Percentiles rank a stretch among this genome's conserved stretches.
These are phyloP conservation scores for Trichoderma orchidacearum DNA, from an alignment of 495 filamentous ascomycete species.

Conservation along the genomic window DNA sequence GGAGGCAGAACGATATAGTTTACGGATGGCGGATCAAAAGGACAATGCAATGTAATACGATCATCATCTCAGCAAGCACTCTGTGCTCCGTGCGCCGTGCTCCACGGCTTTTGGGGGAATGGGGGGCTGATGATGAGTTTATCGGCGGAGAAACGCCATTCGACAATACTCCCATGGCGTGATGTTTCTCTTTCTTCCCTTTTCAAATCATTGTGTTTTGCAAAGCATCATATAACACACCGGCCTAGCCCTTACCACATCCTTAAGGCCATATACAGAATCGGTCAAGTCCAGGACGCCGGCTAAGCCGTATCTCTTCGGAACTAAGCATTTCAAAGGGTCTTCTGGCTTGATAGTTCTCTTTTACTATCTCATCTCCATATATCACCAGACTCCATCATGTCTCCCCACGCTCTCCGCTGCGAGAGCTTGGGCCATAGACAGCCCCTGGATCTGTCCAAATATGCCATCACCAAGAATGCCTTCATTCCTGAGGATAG, in stretches of 20 bases:
- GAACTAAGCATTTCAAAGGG: too few relatives aligned
- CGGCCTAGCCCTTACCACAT: too few relatives aligned
- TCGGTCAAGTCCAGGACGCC: too few relatives aligned
- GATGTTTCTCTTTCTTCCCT: not conserved
- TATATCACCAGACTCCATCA: not conserved
- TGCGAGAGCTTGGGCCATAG: not conserved
- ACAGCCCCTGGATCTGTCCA: not conserved
- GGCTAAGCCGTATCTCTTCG: too few relatives aligned
- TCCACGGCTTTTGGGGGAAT: too few relatives aligned
- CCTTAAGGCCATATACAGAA: too few relatives aligned
- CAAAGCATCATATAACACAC: not conserved
- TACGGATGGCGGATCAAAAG: not conserved
- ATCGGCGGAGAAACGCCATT: not conserved
- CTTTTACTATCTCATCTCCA: not conserved
- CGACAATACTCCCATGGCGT: not conserved
- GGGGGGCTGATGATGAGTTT: not conserved
- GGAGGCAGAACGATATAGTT: not conserved
- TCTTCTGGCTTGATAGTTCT: too few relatives aligned
- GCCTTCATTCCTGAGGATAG: not conserved
- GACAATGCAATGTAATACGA: not conserved
- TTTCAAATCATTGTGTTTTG: not conserved
- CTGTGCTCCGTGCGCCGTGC: not conserved
- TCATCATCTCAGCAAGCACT: not conserved
- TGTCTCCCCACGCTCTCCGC: not conserved
- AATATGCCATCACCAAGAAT: conserved; percentile 1